phyloP scores from a whole-genome alignment of 2,329 filamentous ascomycete genomes.

The Cercospora canescens region DNA sequence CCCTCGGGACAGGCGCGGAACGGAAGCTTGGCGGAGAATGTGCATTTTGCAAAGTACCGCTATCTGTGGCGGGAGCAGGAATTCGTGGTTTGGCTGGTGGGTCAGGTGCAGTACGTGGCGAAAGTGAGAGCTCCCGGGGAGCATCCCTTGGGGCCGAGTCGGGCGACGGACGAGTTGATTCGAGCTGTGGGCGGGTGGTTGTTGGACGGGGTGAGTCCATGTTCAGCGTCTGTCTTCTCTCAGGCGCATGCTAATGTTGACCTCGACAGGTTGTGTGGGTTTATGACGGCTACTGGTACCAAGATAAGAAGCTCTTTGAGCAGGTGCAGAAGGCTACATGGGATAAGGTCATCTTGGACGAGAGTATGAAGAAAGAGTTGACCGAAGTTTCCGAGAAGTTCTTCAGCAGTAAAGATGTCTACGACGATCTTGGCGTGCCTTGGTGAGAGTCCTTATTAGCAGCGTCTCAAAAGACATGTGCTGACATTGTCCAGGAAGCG shows the following conservation, averaged over 20 bases:
- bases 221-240: constrained; percentile 27
- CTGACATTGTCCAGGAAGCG: constrained; percentile 35
- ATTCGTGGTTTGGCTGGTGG: constrained; percentile 43
- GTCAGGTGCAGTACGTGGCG: constrained; percentile 42
- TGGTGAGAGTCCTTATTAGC: constrained; percentile 32
- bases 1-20: constrained; percentile 32
- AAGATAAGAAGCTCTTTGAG: constrained; percentile 40
- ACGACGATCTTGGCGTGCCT: constrained; percentile 46
- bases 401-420: constrained; percentile 41
- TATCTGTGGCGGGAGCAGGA: constrained; percentile 41
- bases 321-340: constrained; percentile 44
- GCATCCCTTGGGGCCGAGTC: constrained; percentile 36
- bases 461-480: neutral
- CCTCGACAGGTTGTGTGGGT: constrained; percentile 43
- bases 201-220: constrained; percentile 11
- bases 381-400: constrained; percentile 42
- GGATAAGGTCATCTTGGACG: constrained; percentile 51
- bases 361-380: constrained; percentile 46
- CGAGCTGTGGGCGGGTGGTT: constrained; percentile 34
- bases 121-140: constrained; percentile 39
- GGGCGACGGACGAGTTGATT: constrained; percentile 40
- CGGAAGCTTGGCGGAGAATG: constrained; percentile 39
- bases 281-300: constrained; percentile 44
- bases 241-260: neutral
- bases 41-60: constrained; percentile 43